Percentiles rank a stretch among this genome's conserved stretches.
These are phyloP conservation scores for Yamadazyma triangularis DNA, from an alignment of 1,139 yeast genomes.

Conservation along the genomic window DNA sequence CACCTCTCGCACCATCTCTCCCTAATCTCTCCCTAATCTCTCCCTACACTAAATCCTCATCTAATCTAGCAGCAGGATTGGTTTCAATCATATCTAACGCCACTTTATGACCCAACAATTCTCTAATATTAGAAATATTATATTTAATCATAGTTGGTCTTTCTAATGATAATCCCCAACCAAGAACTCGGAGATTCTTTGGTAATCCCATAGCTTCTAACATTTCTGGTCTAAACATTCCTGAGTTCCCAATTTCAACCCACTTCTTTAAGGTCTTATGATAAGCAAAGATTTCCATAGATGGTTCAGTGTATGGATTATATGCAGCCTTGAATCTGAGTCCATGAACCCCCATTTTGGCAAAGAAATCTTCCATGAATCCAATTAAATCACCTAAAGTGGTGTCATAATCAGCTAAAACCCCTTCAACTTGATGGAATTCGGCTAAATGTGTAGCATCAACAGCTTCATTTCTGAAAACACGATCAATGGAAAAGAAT, in stretches of 20 bases:
- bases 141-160: slow-evolving; percentile 99
- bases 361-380: slow-evolving; percentile 96
- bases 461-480: slow-evolving; percentile 98
- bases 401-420: slow-evolving; percentile 90
- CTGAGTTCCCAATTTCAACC: slow-evolving; percentile 99
- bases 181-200: slow-evolving; percentile 86
- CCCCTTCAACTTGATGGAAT: slow-evolving; percentile 99
- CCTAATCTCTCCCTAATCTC: too few relatives aligned
- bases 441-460: slow-evolving; percentile 99
- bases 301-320: slow-evolving; percentile 98
- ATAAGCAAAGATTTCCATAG: slow-evolving; percentile 96
- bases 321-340: slow-evolving; percentile 97
- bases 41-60: slow-evolving; percentile 41
- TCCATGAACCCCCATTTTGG: slow-evolving; percentile 94
- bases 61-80: slow-evolving; percentile 97
- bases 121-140: slow-evolving; percentile 92
- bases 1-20: too few relatives aligned
- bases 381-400: slow-evolving; percentile 96
- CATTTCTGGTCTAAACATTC: slow-evolving; percentile 99
- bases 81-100: slow-evolving; percentile 89
- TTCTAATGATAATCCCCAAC: slow-evolving; percentile 97
- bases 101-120: slow-evolving; percentile 90
- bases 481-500: slow-evolving; percentile 94
- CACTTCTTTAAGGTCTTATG: slow-evolving; percentile 92
- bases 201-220: slow-evolving; percentile 97